Conservation (phyloP, 495 filamentous ascomycete species). For the Parathielavia hyrcaniae region DNA sequence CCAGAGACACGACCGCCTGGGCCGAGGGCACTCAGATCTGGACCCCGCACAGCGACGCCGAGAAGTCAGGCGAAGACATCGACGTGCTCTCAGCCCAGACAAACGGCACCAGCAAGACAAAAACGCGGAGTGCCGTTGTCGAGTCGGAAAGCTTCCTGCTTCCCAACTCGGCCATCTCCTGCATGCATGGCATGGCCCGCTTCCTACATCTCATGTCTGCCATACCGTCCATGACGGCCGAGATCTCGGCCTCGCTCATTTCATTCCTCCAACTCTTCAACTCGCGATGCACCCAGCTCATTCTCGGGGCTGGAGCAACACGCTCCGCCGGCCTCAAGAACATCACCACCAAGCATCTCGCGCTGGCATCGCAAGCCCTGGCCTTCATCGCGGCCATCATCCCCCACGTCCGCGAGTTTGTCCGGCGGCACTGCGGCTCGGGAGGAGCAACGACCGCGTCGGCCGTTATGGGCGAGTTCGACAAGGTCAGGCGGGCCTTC, state of each 20-base stretch:
- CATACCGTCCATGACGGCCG: conserved; percentile 80
- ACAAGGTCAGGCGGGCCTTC: conserved; percentile 80
- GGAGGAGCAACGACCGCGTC: conserved; percentile 43
- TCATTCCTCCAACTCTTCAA: conserved; percentile 83
- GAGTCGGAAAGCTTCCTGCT: conserved; percentile 83
- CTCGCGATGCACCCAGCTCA: conserved; percentile 85
- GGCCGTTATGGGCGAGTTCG: conserved; percentile 74
- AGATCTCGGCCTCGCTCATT: conserved; percentile 61
- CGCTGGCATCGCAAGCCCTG: conserved; percentile 82
- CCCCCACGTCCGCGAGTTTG: conserved; percentile 86
- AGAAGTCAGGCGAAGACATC: conserved; percentile 15
- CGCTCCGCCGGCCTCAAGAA: conserved; percentile 87
- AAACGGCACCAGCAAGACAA: conserved; percentile 60
- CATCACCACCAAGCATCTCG: conserved; percentile 93
- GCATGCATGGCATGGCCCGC: conserved; percentile 70
- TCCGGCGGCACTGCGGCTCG: conserved; percentile 66
- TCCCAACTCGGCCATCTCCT: conserved; percentile 70
- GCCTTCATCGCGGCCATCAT: conserved; percentile 82
- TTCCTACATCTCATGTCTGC: conserved; percentile 77
- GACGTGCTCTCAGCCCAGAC: conserved; percentile 26
- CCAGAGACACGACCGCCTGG: conserved; percentile 73
- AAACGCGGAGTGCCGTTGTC: conserved; percentile 64
- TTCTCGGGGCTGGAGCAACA: conserved; percentile 90
- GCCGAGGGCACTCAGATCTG: conserved; percentile 63
- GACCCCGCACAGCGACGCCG: conserved; percentile 45